Base-by-base conservation (phyloP, 148 eudicot genomes). In the Amaranthus hypochondriacus region DNA sequence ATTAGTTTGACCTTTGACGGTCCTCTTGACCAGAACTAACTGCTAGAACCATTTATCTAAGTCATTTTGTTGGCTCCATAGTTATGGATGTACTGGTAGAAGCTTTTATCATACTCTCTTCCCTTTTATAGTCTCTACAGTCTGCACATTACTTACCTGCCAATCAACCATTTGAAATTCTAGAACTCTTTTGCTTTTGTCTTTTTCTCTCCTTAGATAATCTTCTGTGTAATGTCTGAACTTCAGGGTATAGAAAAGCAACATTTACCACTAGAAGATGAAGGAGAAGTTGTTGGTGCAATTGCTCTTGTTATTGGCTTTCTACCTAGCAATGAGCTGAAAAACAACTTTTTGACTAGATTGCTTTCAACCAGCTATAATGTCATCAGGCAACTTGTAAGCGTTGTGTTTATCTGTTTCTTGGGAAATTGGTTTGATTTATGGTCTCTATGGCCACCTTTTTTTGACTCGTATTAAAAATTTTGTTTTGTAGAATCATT, bases 281-380 rank as follows among this genome's bases (percentile, higher is more conserved):
- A 94, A 79, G 97, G 90, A 80, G 97, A 92, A 88, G 84, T 91
- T 63, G 78, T 94, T 70, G 76, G 87, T 81, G 97, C 96, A 71
- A 82, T 94, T 77, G 77, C 96, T 81, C 76, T 84, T 78, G 84
- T 88, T 70, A 76, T 92, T 78, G 86, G 86, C 68, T 81, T 82
- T 43, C 82, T 89, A 75, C 86, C 89, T 73, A 84, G 80, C 81
- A 86, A 87, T 80, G 92, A 84, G 79, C 77, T 89, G 78, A 87
- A 87, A 86, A 90, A 86, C 78, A 92, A 80, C 75, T 76, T 94
- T 82, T 74, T 94, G 79, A 86, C 83, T 76, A 84, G 88, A 75
- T 76, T 92, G 79, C 88, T 94, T 69, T 86, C 92, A 68, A 83
- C 96, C 62, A 87, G 93, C 75, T 92, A 84, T 85, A 90, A 89